These are phyloP conservation scores for Erysimum cheiri DNA, from an alignment of 441 rosid genomes.

Conservation along the genomic window DNA sequence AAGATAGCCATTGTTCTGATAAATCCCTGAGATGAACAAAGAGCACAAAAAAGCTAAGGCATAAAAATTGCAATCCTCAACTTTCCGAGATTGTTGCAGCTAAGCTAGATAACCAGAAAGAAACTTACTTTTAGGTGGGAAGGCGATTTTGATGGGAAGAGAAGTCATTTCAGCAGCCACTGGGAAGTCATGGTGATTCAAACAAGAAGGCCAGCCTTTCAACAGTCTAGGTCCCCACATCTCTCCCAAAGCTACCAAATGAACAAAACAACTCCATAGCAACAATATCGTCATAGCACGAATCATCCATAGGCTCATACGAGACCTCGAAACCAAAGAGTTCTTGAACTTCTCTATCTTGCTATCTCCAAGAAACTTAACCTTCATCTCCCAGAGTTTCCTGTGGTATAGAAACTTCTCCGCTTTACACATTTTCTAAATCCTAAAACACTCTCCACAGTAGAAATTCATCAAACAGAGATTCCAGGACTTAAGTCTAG, in stretches of 20 bases:
- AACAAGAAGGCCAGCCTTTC: slow-evolving; percentile 89
- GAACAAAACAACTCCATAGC: slow-evolving; percentile 95
- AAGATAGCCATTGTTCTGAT: slow-evolving; percentile 95
- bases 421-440: slow-evolving; percentile 60
- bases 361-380: slow-evolving; percentile 53
- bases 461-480: slow-evolving; percentile 35
- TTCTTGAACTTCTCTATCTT: slow-evolving; percentile 52
- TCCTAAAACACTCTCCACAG: slow-evolving; percentile 28
- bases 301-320: slow-evolving; percentile 85
- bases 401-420: slow-evolving; percentile 51
- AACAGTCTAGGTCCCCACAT: slow-evolving; percentile 87
- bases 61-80: neutral
- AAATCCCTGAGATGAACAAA: slow-evolving; percentile 62
- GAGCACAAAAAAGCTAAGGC: neutral
- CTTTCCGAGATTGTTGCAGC: slow-evolving; percentile 3
- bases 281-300: slow-evolving; percentile 83
- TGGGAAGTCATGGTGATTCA: slow-evolving; percentile 54
- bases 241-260: slow-evolving; percentile 82
- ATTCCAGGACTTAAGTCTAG: neutral
- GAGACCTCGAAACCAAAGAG: slow-evolving; percentile 50
- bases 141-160: slow-evolving; percentile 50
- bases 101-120: neutral
- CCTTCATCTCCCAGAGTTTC: slow-evolving; percentile 50
- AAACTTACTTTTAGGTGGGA: slow-evolving; percentile 83
- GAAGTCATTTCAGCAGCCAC: slow-evolving; percentile 48